Base-by-base conservation (phyloP, 2,329 filamentous ascomycete species). In the Fusarium sp. region DNA sequence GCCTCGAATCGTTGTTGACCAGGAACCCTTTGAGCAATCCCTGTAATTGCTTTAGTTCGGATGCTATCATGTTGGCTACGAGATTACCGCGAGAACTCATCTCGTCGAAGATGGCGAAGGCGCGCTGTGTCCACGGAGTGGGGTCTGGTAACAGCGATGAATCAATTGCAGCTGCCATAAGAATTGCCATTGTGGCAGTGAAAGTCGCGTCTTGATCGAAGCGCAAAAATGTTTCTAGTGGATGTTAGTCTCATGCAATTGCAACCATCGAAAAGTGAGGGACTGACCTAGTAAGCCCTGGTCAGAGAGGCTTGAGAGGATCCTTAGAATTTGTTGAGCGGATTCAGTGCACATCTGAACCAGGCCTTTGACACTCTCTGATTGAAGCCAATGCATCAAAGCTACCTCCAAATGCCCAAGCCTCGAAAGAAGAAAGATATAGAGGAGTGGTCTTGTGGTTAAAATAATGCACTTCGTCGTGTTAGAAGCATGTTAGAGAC, bases 51-150 rank as follows among this genome's bases (percentile, higher is more conserved):
- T 65, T 70, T 8, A 70, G 24, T 24, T 68, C 67, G 11, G 51
- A 52, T 2, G 53, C 54, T 10, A 81, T 78, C 55, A 82, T 81
- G 5, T 73, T 75, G 1, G 84, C 84, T 8, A 85, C 79, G 0
- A 79, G 73, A 43, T 84, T 85, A 2, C 84, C 83, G 14, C 78
- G 78, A 2, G 76, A 75, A 28, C 79, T 76, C 76, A 86, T 85
- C 14, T 83, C 83, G 38, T 85, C 81, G 10, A 86, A 76, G 11
- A 85, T 78, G 3, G 65, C 54, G 51, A 83, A 81, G 3, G 82
- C 78, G 39, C 80, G 81, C 5, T 81, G 76, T 1, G 82, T 66
- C 79, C 81, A 84, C 1, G 69, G 54, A 0, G 69, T 62, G 17
- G 76, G 76, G 45, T 77, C 75, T 24, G 80, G 78, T 5, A 82